A percentile compares a stretch with the other conserved stretches of the same genome.
These are phyloP conservation scores for Xylaria flabelliformis DNA, from an alignment of 495 filamentous ascomycete genomes.

Conservation along the genomic window DNA sequence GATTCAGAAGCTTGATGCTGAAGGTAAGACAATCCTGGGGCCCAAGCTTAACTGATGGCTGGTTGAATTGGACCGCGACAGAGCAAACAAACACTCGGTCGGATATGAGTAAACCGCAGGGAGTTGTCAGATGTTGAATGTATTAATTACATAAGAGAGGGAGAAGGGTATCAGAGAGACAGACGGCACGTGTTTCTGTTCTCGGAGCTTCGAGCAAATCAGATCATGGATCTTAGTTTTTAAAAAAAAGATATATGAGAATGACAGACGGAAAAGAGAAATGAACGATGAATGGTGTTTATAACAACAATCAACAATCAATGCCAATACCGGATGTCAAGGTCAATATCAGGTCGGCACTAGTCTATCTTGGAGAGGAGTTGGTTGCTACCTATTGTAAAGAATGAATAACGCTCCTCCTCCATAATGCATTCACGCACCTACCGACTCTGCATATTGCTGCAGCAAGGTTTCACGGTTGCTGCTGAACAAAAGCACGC, in stretches of 20 bases:
- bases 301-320: conserved; percentile 16
- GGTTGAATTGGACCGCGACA: not conserved
- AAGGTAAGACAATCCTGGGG: not conserved
- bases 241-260: conserved; percentile 14
- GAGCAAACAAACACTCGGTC: not conserved
- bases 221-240: not conserved
- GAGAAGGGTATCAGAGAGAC: conserved; percentile 17
- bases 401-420: not conserved
- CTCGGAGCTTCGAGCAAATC: not conserved
- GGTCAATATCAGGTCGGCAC: not conserved
- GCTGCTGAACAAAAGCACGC: conserved; percentile 19
- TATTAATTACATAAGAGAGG: conserved; percentile 16
- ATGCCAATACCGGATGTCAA: conserved; percentile 8
- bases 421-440: not conserved
- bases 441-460: not conserved
- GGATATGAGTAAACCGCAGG: not conserved
- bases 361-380: conserved; percentile 7
- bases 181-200: not conserved
- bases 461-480: not conserved
- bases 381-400: conserved; percentile 9
- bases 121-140: not conserved
- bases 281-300: conserved; percentile 20
- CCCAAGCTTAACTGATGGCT: conserved; percentile 13
- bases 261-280: conserved; percentile 1
- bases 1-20: conserved; percentile 7